Conservation (phyloP, 148 eudicot genomes). For the Nyssa sinensis region DNA sequence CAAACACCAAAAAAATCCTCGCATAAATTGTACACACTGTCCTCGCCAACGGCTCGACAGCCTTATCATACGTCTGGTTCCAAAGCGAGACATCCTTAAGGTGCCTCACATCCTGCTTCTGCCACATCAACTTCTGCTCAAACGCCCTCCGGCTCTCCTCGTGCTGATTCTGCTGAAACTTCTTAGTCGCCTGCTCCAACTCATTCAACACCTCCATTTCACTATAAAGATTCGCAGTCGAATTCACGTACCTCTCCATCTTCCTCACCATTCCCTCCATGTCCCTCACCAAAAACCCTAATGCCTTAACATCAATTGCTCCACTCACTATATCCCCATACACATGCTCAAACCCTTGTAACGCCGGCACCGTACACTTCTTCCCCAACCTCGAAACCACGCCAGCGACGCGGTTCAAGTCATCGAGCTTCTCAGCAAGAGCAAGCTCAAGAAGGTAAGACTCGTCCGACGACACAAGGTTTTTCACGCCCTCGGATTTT, state of each 20-base stretch:
- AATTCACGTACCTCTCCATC: conserved; percentile 69
- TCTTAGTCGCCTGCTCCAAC: conserved; percentile 59
- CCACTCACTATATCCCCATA: conserved; percentile 65
- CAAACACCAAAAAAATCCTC: conserved; percentile 54
- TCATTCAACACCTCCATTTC: conserved; percentile 80
- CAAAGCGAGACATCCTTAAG: conserved; percentile 71
- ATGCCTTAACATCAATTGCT: conserved; percentile 49
- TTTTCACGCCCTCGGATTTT: conserved; percentile 59
- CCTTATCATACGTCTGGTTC: conserved; percentile 84
- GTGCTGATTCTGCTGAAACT: conserved; percentile 57
- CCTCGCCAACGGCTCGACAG: conserved; percentile 73
- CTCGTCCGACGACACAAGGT: conserved; percentile 58
- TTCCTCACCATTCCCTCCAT: conserved; percentile 81
- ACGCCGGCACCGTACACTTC: conserved; percentile 60
- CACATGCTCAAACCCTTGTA: conserved; percentile 83
- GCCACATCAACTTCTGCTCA: conserved; percentile 82
- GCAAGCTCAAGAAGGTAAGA: conserved; percentile 56
- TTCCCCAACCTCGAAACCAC: conserved; percentile 81
- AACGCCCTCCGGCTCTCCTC: conserved; percentile 64
- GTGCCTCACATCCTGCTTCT: conserved; percentile 75
- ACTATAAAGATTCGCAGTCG: conserved; percentile 56
- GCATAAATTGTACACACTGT: conserved; percentile 77
- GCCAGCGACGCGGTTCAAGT: conserved; percentile 57
- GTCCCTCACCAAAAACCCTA: conserved; percentile 75
- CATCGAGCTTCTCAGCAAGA: conserved; percentile 66